Evolutionary conservation across 805 yeast species (phyloP).

Genomic region (Pichia nakasei): DNA sequence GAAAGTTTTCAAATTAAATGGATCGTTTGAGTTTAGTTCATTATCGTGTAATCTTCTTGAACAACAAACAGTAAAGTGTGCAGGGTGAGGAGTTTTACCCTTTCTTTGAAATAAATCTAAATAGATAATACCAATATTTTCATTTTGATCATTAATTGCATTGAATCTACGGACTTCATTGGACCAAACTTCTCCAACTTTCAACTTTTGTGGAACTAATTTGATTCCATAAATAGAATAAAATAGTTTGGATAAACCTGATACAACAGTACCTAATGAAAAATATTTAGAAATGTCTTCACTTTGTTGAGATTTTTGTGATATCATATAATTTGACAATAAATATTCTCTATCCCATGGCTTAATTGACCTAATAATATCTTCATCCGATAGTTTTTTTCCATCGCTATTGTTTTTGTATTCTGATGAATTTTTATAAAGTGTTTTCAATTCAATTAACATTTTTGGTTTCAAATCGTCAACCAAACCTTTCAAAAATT

Average conservation of each 20-base stretch:
- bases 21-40: constrained; percentile 35
- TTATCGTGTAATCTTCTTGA: constrained; percentile 67
- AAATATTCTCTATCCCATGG: constrained; percentile 92
- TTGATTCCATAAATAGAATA: constrained; percentile 66
- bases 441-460: constrained; percentile 42
- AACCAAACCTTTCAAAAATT: constrained; percentile 57
- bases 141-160: constrained; percentile 57
- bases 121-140: constrained; percentile 71
- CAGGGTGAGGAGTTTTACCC: constrained; percentile 75
- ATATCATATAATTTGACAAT: constrained; percentile 21
- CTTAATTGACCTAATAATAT: constrained; percentile 37
- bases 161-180: constrained; percentile 74
- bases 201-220: constrained; percentile 55
- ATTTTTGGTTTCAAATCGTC: constrained; percentile 45
- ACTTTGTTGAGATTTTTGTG: constrained; percentile 27
- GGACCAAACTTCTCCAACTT: constrained; percentile 81
- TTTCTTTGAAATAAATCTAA: constrained; percentile 77
- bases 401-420: constrained; percentile 3
- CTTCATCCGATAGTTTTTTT: constrained; percentile 26
- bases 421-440: constrained; percentile 27
- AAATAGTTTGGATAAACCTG: constrained; percentile 71
- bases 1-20: constrained; percentile 24
- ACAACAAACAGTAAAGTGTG: constrained; percentile 93
- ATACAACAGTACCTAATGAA: constrained; percentile 77
- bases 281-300: constrained; percentile 58